phyloP scores from a whole-genome alignment of 2,329 filamentous ascomycete species.

The Rosellinia necatrix region DNA sequence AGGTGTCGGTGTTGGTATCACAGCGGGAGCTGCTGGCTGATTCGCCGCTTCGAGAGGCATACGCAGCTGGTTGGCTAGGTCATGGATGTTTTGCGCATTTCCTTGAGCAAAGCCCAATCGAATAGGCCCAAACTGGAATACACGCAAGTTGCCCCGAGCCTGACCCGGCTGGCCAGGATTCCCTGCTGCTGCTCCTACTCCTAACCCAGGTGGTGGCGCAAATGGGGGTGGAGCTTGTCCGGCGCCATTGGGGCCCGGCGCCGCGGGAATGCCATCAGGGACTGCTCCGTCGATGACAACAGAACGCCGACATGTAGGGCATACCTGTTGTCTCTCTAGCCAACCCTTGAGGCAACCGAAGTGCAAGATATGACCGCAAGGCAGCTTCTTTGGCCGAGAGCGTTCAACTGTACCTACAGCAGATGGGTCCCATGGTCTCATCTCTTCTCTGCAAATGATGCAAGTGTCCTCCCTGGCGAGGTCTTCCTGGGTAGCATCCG shows the following conservation, averaged over 20 bases:
- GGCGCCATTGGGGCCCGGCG: constrained; percentile 37
- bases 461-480: constrained; percentile 87
- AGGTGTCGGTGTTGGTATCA: constrained; percentile 16
- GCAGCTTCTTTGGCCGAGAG: constrained; percentile 89
- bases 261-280: constrained; percentile 42
- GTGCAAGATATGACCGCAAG: constrained; percentile 94
- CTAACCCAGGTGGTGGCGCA: constrained; percentile 34
- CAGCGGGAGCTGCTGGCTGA: constrained; percentile 26
- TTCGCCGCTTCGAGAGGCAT: constrained; percentile 44
- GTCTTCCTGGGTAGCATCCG: constrained; percentile 87
- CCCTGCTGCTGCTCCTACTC: constrained; percentile 26
- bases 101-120: constrained; percentile 77
- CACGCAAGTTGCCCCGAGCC: constrained; percentile 54
- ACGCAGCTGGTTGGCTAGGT: constrained; percentile 68
- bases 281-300: constrained; percentile 66
- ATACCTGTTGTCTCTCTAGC: constrained; percentile 96
- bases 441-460: constrained; percentile 96
- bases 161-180: constrained; percentile 43
- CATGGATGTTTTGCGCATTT: constrained; percentile 64
- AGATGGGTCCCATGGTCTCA: constrained; percentile 75
- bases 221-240: constrained; percentile 40
- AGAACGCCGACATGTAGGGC: constrained; percentile 87
- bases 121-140: constrained; percentile 76
- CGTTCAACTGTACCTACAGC: constrained; percentile 77
- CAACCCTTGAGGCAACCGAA: constrained; percentile 94